A percentile compares a stretch with the other conserved stretches of the same genome.
These are phyloP conservation scores for Fusarium domesticum DNA, from an alignment of 2,329 filamentous ascomycete species.

Conservation along the genomic window DNA sequence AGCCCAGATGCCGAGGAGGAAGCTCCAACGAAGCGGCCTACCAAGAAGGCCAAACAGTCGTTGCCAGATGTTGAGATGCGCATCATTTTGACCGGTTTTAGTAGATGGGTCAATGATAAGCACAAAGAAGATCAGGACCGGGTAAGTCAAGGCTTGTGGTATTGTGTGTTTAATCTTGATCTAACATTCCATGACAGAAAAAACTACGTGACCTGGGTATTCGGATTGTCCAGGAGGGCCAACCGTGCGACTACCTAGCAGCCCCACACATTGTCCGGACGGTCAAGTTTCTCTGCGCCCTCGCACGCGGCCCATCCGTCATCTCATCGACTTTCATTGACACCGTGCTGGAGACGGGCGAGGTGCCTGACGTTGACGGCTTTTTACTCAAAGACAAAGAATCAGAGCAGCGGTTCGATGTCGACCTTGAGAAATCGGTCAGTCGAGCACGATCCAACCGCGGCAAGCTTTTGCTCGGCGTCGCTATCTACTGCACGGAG, in stretches of 20 bases:
- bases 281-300: constrained; percentile 85
- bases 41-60: constrained; percentile 60
- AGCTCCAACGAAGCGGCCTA: constrained; percentile 48
- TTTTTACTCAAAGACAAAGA: constrained; percentile 69
- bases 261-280: constrained; percentile 86
- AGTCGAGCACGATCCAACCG: constrained; percentile 71
- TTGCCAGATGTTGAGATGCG: constrained; percentile 65
- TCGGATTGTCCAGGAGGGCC: constrained; percentile 70
- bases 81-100: constrained; percentile 80
- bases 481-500: constrained; percentile 81
- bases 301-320: constrained; percentile 76
- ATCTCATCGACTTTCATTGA: constrained; percentile 78
- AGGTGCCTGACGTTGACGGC: constrained; percentile 60
- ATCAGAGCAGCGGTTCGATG: constrained; percentile 67
- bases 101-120: constrained; percentile 71
- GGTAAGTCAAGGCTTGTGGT: constrained; percentile 48
- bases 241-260: constrained; percentile 78
- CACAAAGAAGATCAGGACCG: constrained; percentile 76
- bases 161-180: constrained; percentile 7
- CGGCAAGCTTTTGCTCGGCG: constrained; percentile 69
- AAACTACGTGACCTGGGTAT: constrained; percentile 83
- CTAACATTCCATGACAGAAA: constrained; percentile 50
- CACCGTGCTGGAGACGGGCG: constrained; percentile 65
- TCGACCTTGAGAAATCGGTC: constrained; percentile 67
- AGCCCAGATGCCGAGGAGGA: constrained; percentile 45